Conservation (phyloP, 2,329 filamentous ascomycete species). For the Trichoderma sp. region DNA sequence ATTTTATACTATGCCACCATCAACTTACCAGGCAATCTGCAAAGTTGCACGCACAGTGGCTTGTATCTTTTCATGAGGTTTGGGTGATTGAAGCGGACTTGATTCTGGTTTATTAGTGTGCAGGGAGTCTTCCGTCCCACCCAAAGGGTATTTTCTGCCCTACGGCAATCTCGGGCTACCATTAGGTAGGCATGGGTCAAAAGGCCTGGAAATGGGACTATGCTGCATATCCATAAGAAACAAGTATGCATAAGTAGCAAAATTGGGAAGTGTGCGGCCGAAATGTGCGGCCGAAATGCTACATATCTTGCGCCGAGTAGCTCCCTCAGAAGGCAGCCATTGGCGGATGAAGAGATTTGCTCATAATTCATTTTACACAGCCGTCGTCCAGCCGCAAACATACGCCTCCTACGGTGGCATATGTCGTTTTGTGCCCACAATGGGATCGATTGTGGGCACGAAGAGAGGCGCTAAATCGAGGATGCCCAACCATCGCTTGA, state of each 20-base stretch:
- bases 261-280: slow-evolving; percentile 2
- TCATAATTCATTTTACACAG: slow-evolving; percentile 23
- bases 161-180: neutral
- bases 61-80: neutral
- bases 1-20: neutral
- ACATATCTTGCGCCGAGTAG: slow-evolving; percentile 4
- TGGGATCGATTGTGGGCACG: slow-evolving; percentile 21
- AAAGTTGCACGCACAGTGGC: neutral
- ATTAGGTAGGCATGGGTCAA: neutral
- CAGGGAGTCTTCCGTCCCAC: neutral
- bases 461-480: slow-evolving; percentile 17
- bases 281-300: neutral
- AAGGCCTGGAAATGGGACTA: neutral
- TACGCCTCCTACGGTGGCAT: slow-evolving; percentile 13
- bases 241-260: slow-evolving; percentile 6
- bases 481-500: slow-evolving; percentile 21
- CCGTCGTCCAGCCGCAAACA: slow-evolving; percentile 7
- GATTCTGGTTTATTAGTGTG: neutral
- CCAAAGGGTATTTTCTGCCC: neutral
- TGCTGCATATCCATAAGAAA: slow-evolving; percentile 3
- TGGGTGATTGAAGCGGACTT: neutral
- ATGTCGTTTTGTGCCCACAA: slow-evolving; percentile 14
- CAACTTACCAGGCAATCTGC: neutral
- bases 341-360: slow-evolving; percentile 7
- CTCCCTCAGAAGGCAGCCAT: slow-evolving; percentile 6